phyloP scores from a whole-genome alignment of 345 rosid species.

The Eutrema heterophyllum region DNA sequence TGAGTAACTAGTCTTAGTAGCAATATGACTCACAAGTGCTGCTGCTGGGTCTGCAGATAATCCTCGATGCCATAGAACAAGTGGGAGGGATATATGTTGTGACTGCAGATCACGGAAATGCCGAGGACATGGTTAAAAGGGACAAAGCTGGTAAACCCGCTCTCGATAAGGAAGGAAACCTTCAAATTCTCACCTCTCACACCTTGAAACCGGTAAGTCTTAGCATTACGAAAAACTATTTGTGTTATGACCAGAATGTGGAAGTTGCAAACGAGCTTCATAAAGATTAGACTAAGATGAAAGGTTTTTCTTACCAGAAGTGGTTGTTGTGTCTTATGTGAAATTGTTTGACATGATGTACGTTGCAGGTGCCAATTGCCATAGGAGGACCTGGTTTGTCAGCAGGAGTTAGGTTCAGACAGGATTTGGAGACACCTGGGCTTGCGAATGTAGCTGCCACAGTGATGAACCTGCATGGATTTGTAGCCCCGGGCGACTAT shows the following conservation, averaged over 20 bases:
- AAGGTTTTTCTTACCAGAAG: background rate
- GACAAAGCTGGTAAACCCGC: constrained; percentile 76
- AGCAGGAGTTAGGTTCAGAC: constrained; percentile 64
- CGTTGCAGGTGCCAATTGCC: constrained; percentile 78
- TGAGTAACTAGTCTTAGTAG: background rate
- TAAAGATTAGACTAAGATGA: background rate
- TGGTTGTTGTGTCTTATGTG: background rate
- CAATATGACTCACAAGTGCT: background rate
- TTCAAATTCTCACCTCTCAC: constrained; percentile 97
- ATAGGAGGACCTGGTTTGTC: constrained; percentile 93
- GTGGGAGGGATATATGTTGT: constrained; percentile 91
- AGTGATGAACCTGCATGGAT: constrained; percentile 93
- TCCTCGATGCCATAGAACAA: constrained; percentile 70
- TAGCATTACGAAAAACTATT: background rate
- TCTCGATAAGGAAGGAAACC: constrained; percentile 63
- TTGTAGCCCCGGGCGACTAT: constrained; percentile 79
- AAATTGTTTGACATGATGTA: background rate
- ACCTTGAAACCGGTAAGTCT: constrained; percentile 82
- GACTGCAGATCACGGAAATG: constrained; percentile 97
- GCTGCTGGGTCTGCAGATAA: constrained; percentile 50
- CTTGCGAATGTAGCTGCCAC: constrained; percentile 98
- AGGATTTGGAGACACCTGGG: constrained; percentile 60
- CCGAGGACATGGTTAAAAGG: constrained; percentile 99
- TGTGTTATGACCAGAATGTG: background rate
- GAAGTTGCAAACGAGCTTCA: background rate